Evolutionary conservation across 176 grass and related monocot genomes (phyloP).

Genomic region (Triticum urartu): DNA sequence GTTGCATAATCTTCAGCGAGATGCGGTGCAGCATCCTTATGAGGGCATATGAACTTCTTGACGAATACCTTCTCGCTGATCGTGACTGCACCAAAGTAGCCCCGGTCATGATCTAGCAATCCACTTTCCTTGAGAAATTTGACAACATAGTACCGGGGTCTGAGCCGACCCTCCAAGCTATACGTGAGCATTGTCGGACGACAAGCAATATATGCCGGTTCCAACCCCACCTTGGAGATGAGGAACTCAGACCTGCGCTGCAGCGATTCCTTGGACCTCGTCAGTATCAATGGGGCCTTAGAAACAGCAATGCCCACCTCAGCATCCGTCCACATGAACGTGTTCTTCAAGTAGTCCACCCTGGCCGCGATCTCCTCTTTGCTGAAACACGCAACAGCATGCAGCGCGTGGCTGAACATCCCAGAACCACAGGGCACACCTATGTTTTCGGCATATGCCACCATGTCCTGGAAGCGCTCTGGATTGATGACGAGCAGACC

Average conservation of each 20-base stretch:
- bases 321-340: not conserved
- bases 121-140: not conserved
- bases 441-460: rapidly evolving
- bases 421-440: too few relatives aligned
- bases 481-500: too few relatives aligned
- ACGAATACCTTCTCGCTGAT: too few relatives aligned
- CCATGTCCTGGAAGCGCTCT: too few relatives aligned
- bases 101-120: not conserved
- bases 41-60: too few relatives aligned
- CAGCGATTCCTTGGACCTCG: not conserved
- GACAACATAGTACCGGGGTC: not conserved
- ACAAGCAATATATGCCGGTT: not conserved
- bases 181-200: not conserved
- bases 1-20: too few relatives aligned
- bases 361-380: not conserved
- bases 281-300: not conserved
- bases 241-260: not conserved
- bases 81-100: too few relatives aligned
- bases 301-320: not conserved
- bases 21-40: too few relatives aligned
- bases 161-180: not conserved
- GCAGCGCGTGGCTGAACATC: too few relatives aligned
- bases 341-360: not conserved
- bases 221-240: not conserved
- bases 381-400: rapidly evolving